Evolutionary conservation across 305 asterid species (phyloP).

Genomic region (Fraxinus xanthoxyloides): DNA sequence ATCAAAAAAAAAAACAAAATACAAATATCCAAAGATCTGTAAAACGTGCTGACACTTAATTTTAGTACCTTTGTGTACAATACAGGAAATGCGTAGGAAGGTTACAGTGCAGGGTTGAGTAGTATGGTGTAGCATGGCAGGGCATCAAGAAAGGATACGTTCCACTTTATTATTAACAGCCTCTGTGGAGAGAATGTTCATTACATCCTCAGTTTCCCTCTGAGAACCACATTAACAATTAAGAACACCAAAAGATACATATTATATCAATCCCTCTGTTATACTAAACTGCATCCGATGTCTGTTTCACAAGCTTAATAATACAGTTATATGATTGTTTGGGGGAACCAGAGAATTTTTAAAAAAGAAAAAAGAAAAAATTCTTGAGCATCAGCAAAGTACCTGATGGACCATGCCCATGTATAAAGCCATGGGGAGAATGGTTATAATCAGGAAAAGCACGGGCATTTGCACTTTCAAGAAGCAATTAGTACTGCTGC

Average conservation of each 20-base stretch:
- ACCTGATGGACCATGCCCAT: conserved; percentile 96
- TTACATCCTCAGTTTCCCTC: conserved; percentile 95
- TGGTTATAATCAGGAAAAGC: conserved; percentile 59
- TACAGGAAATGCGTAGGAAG: conserved; percentile 90
- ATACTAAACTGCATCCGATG: not conserved
- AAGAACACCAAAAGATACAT: conserved; percentile 2
- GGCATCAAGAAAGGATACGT: conserved; percentile 69
- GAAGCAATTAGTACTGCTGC: conserved; percentile 23
- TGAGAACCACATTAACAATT: conserved; percentile 29
- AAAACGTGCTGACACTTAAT: not conserved
- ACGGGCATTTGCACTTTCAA: conserved; percentile 44
- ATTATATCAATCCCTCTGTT: not conserved
- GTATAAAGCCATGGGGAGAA: conserved; percentile 84
- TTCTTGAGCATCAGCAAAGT: conserved; percentile 9
- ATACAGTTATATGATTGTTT: not conserved
- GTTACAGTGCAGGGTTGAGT: conserved; percentile 70
- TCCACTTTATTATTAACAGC: conserved; percentile 55
- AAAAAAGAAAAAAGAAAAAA: not conserved
- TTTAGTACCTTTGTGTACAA: conserved; percentile 77
- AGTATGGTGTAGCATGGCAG: conserved; percentile 96
- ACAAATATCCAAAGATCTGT: not conserved
- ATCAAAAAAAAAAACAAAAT: conserved; percentile 10
- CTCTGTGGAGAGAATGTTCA: conserved; percentile 70
- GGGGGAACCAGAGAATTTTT: not conserved
- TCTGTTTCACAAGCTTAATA: not conserved